Conservation (phyloP, 768 basidiomycete species). For the Clitopilus passeckerianus region DNA sequence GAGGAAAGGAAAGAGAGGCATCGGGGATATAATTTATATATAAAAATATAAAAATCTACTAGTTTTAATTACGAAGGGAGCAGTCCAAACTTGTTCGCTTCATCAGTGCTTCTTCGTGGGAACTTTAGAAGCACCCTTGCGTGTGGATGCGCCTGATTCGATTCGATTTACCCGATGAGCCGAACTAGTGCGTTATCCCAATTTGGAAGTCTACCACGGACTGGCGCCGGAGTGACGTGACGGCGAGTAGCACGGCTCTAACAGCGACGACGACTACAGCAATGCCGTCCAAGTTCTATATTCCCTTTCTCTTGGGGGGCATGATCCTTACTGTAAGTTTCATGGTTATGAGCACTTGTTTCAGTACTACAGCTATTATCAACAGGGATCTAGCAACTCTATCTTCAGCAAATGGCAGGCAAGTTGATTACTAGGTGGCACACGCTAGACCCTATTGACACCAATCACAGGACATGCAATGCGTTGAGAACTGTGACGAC, state of each 20-base stretch:
- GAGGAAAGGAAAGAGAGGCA: constrained; percentile 36
- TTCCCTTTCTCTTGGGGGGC: constrained; percentile 80
- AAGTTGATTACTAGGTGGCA: constrained; percentile 12
- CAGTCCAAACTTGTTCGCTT: not conserved
- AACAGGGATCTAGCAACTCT: constrained; percentile 73
- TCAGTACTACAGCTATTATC: constrained; percentile 2
- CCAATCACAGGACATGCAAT: constrained; percentile 84
- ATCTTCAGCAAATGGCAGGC: constrained; percentile 85
- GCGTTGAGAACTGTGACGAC: constrained; percentile 86
- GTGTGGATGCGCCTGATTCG: not conserved
- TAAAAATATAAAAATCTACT: constrained; percentile 17
- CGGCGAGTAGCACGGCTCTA: not conserved
- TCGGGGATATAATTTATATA: constrained; percentile 26
- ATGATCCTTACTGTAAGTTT: constrained; percentile 85
- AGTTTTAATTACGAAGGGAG: not conserved
- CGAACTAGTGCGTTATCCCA: constrained; percentile 3
- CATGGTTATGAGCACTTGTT: not conserved
- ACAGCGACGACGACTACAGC: constrained; percentile 2
- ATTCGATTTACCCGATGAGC: constrained; percentile 1
- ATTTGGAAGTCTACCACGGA: not conserved
- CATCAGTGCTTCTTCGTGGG: constrained; percentile 25
- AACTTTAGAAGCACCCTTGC: constrained; percentile 8
- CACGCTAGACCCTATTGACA: constrained; percentile 3
- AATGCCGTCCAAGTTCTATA: constrained; percentile 66
- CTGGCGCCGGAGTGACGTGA: not conserved